Percentiles rank a stretch among this genome's conserved stretches.
Evolutionary conservation across 176 grass and related monocot genomes (phyloP).

Genomic region (Triticum urartu): DNA sequence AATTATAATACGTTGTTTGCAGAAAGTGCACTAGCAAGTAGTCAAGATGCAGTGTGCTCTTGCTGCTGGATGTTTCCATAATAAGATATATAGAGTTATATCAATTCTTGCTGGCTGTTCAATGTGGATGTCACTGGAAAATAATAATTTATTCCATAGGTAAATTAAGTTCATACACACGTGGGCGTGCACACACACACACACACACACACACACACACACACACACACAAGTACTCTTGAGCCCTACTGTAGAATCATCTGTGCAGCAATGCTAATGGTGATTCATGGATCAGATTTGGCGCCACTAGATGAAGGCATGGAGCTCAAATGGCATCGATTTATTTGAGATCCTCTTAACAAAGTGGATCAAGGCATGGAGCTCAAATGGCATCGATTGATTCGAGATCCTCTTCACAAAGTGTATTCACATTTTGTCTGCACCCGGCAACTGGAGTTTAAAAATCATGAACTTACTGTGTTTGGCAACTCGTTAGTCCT

Average conservation of each 20-base stretch:
- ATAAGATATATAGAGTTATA: neutral
- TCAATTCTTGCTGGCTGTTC: neutral
- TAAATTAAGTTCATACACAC: no score
- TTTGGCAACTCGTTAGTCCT: neutral
- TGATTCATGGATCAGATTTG: no score
- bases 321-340: no score
- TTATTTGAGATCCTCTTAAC: no score
- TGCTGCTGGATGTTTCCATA: neutral
- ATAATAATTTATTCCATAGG: neutral
- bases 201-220: no score
- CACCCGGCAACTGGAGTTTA: neutral
- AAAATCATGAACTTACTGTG: neutral
- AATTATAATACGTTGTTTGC: neutral
- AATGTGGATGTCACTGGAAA: neutral
- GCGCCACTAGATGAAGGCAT: no score
- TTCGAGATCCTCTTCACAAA: neutral
- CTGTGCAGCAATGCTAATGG: no score
- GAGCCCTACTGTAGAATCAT: no score
- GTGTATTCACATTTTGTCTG: neutral
- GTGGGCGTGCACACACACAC: no score
- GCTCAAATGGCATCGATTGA: neutral
- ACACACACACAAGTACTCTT: no score
- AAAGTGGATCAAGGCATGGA: neutral
- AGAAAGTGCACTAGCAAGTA: neutral
- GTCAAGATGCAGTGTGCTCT: neutral